Conservation (phyloP, 441 rosid genomes). For the Hura crepitans region DNA sequence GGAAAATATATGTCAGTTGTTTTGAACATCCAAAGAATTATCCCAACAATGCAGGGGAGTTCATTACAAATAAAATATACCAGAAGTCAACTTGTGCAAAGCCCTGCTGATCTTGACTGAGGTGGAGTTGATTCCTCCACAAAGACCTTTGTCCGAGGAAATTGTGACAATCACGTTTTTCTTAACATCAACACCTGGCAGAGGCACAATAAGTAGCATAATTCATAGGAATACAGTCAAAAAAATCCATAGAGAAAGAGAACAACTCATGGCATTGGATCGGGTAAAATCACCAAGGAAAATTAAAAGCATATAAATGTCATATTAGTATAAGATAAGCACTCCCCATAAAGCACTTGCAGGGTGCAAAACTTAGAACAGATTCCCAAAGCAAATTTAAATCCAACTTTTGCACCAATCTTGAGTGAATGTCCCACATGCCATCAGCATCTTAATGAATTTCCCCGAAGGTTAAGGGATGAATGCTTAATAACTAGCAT, state of each 20-base stretch:
- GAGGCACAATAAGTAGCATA: background rate
- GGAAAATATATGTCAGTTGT: conserved; percentile 16
- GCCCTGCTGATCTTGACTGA: conserved; percentile 77
- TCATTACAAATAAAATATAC: conserved; percentile 38
- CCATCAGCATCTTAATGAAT: background rate
- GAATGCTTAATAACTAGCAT: background rate
- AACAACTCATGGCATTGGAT: background rate
- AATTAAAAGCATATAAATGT: no score
- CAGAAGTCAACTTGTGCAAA: conserved; percentile 58
- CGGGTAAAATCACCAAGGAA: no score
- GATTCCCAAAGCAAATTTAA: background rate
- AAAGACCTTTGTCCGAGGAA: conserved; percentile 95
- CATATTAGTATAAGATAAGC: background rate
- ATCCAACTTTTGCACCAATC: background rate
- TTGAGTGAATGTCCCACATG: background rate
- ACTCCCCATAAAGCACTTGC: background rate
- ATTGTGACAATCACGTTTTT: conserved; percentile 81
- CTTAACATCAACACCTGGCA: conserved; percentile 77
- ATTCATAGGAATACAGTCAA: background rate
- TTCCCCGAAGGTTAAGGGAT: background rate
- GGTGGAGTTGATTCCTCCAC: conserved; percentile 98
- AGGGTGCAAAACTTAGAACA: background rate
- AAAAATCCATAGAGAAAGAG: background rate
- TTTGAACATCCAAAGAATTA: conserved; percentile 9
- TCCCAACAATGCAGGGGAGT: conserved; percentile 1